Evolutionary conservation across 495 filamentous ascomycete species (phyloP).

Genomic region (Penicillium taxi): DNA sequence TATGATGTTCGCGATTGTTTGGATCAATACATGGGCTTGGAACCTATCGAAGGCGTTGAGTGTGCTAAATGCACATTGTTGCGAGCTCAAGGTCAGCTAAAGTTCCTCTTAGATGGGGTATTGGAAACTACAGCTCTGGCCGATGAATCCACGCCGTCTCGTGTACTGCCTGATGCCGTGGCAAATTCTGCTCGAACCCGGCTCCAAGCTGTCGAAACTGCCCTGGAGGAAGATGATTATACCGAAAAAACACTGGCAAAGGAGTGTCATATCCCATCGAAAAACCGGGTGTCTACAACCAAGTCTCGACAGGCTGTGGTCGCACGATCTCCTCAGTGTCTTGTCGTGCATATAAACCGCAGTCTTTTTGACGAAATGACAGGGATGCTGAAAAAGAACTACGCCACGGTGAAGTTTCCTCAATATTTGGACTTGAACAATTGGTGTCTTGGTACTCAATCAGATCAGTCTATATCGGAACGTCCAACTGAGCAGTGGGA

Average conservation of each 20-base stretch:
- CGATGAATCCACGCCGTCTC: constrained; percentile 16
- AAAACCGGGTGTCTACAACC: constrained; percentile 57
- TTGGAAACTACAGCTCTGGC: too few relatives aligned
- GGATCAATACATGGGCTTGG: constrained; percentile 75
- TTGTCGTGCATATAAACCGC: constrained; percentile 83
- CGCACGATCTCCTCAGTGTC: constrained; percentile 65
- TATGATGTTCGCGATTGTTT: constrained; percentile 71
- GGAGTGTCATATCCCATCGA: constrained; percentile 64
- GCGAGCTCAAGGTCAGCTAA: constrained; percentile 40
- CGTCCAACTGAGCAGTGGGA: constrained; percentile 55
- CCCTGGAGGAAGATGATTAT: constrained; percentile 72
- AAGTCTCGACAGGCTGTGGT: constrained; percentile 88
- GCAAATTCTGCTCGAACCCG: constrained; percentile 36
- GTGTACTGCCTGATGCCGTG: constrained; percentile 25
- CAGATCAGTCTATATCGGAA: constrained; percentile 14
- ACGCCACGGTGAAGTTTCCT: constrained; percentile 68
- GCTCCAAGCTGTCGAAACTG: constrained; percentile 54
- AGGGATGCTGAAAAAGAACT: constrained; percentile 73
- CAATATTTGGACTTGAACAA: constrained; percentile 59
- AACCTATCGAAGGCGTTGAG: constrained; percentile 78
- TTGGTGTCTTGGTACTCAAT: constrained; percentile 62
- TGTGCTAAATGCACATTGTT: constrained; percentile 86
- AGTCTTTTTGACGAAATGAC: constrained; percentile 82
- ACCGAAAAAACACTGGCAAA: constrained; percentile 64
- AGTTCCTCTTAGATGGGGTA: constrained; percentile 34